phyloP scores from a whole-genome alignment of 2,329 filamentous ascomycete genomes.

The Pseudovirgaria hyperparasitica region DNA sequence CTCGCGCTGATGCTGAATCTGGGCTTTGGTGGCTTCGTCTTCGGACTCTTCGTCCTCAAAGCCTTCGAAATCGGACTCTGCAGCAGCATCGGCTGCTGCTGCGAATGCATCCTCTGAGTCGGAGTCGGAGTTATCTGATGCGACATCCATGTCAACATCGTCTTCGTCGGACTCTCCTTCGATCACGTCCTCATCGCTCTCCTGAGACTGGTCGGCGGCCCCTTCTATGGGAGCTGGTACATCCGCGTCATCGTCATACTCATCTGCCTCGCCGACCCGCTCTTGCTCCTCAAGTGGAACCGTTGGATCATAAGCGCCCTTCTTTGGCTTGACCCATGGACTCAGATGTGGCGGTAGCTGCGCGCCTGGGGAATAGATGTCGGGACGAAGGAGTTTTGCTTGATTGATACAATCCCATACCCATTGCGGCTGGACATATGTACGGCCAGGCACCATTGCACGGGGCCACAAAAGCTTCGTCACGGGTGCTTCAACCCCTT shows the following conservation, averaged over 20 bases:
- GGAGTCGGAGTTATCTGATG: conserved; percentile 24
- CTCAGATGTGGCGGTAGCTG: conserved; percentile 88
- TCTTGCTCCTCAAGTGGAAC: conserved; percentile 77
- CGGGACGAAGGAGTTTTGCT: conserved; percentile 72
- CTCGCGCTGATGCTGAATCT: conserved; percentile 69
- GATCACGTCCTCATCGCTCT: conserved; percentile 28
- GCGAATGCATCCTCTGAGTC: conserved; percentile 33
- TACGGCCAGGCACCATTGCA: conserved; percentile 75
- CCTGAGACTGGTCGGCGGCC: conserved; percentile 28
- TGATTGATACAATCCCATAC: conserved; percentile 96
- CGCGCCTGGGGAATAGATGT: conserved; percentile 81
- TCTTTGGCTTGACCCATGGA: conserved; percentile 81
- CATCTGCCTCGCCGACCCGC: conserved; percentile 70
- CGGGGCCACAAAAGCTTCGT: conserved; percentile 40
- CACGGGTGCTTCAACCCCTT: conserved; percentile 34
- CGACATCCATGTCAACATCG: conserved; percentile 36
- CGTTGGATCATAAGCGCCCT: conserved; percentile 85
- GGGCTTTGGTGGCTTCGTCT: conserved; percentile 36
- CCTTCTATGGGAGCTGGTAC: too few relatives aligned
- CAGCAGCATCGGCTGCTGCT: conserved; percentile 35
- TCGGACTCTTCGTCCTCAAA: conserved; percentile 37
- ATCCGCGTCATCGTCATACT: conserved; percentile 44
- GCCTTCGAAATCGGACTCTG: conserved; percentile 24
- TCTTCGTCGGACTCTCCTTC: conserved; percentile 33
- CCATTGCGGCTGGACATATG: conserved; percentile 95